Evolutionary conservation across 176 grass and related monocot species (phyloP).

Genomic region (Carex myosuroides): DNA sequence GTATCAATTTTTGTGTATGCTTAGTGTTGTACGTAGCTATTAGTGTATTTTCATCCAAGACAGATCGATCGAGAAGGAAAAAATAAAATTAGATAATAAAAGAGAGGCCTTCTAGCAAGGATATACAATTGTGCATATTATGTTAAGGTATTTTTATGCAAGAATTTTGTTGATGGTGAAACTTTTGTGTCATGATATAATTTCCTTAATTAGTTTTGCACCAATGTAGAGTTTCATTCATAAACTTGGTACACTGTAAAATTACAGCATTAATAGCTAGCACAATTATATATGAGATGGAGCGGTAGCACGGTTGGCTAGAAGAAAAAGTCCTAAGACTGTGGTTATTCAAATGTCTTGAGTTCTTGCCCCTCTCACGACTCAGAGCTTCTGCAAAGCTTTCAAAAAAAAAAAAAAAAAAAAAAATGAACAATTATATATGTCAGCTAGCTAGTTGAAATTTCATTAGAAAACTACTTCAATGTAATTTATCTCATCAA

Average conservation of each 20-base stretch:
- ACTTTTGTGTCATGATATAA: neutral
- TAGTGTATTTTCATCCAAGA: neutral
- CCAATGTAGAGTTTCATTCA: neutral
- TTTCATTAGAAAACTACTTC: neutral
- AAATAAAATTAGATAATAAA: neutral
- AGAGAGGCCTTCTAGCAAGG: neutral
- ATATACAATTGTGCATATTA: neutral
- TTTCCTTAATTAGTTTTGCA: neutral
- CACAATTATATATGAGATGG: too few relatives aligned
- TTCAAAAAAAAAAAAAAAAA: too few relatives aligned
- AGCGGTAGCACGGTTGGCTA: too few relatives aligned
- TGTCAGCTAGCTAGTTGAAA: neutral
- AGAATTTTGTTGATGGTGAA: neutral
- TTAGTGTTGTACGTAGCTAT: neutral
- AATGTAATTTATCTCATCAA: neutral
- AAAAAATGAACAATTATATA: neutral
- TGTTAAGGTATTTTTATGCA: conserved; percentile 12
- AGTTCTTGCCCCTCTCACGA: too few relatives aligned
- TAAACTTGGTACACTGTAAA: neutral
- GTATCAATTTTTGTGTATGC: conserved; percentile 7
- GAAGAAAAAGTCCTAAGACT: too few relatives aligned
- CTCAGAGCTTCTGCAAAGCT: too few relatives aligned
- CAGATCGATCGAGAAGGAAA: neutral
- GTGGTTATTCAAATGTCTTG: too few relatives aligned
- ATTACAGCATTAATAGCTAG: neutral